A percentile compares a stretch with the other conserved stretches of the same genome.
Evolutionary conservation across 208 protist genomes (phyloP).

Genomic region (Tetramitus jugosus): DNA sequence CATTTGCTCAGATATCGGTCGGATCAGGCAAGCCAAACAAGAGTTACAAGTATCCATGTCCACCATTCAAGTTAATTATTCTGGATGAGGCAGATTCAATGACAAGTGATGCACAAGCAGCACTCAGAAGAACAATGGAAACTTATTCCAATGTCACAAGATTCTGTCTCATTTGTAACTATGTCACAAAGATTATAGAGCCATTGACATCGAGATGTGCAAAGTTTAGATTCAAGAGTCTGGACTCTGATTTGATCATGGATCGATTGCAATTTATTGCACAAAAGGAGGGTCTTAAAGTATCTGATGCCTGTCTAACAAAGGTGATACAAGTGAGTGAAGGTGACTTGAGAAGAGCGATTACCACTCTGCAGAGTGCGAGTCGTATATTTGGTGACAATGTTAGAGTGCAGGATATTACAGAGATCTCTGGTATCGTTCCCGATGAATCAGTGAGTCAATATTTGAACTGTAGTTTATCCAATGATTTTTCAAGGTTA

Average conservation of each 20-base stretch:
- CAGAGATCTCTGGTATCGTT: slow-evolving; percentile 65
- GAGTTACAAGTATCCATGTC: slow-evolving; percentile 49
- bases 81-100: slow-evolving; percentile 99
- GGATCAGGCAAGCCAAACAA: slow-evolving; percentile 46
- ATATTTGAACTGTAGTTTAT: slow-evolving; percentile 36
- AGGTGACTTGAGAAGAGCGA: slow-evolving; percentile 91
- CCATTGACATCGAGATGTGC: slow-evolving; percentile 97
- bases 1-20: slow-evolving; percentile 84
- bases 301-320: slow-evolving; percentile 53
- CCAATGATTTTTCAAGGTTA: slow-evolving; percentile 33
- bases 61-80: slow-evolving; percentile 98
- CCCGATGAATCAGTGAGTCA: slow-evolving; percentile 43
- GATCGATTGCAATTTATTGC: slow-evolving; percentile 74
- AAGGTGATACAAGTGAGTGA: slow-evolving; percentile 51
- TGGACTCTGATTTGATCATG: slow-evolving; percentile 66
- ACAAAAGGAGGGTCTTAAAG: slow-evolving; percentile 62
- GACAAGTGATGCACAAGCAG: slow-evolving; percentile 93
- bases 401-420: slow-evolving; percentile 63
- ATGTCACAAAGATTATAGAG: slow-evolving; percentile 96
- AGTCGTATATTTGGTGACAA: slow-evolving; percentile 62
- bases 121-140: slow-evolving; percentile 96
- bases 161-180: slow-evolving; percentile 99
- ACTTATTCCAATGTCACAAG: slow-evolving; percentile 91
- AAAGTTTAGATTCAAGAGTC: slow-evolving; percentile 96
- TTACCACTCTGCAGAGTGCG: slow-evolving; percentile 88